Evolutionary conservation across 2,329 filamentous ascomycete species (phyloP), one percentile per base, ranked within the genome.

Genomic region (Erysiphe pulchra): DNA sequence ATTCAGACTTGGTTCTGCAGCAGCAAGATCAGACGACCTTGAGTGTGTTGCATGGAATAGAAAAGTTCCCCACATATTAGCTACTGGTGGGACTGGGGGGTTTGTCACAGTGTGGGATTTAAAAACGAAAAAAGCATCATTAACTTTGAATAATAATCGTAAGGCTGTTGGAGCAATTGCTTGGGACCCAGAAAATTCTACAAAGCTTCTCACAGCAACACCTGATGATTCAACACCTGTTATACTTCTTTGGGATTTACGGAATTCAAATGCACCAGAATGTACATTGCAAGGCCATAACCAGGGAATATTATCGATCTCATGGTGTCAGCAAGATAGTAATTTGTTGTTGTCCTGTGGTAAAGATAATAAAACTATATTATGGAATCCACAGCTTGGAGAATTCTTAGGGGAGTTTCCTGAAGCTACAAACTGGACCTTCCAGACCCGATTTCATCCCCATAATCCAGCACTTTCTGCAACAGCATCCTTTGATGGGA

Each of bases 71-170:
- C 87, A 98, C 59, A 98, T 98, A 59, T 66, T 98, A 53, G 90
- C 87, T 16, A 95, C 87, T 10, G 90, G 90, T 52, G 87, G 86
- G 58, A 80, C 76, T 50, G 86, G 85, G 44, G 90, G 90, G 4
- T 92, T 95, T 57, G 86, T 95, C 33, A 95, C 90, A 2, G 87
- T 98, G 16, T 98, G 90, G 90, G 90, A 98, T 63, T 71, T 95
- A 52, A 94, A 93, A 68, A 85, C 83, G 12, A 95, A 93, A 72
- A 94, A 93, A 65, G 85, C 93, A 54, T 94, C 86, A 47, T 66
- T 98, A 62, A 94, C 86, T 33, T 68, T 98, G 52, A 98, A 94
- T 67, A 81, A 82, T 58, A 90, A 83, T 58, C 76, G 90, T 50
- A 98, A 94, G 64, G 71, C 86, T 46, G 85, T 95, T 56, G 94